Evolutionary conservation across 352 stramenopile species (phyloP), one percentile per base, ranked within the genome.

Genomic region (Pythium monospermum): DNA sequence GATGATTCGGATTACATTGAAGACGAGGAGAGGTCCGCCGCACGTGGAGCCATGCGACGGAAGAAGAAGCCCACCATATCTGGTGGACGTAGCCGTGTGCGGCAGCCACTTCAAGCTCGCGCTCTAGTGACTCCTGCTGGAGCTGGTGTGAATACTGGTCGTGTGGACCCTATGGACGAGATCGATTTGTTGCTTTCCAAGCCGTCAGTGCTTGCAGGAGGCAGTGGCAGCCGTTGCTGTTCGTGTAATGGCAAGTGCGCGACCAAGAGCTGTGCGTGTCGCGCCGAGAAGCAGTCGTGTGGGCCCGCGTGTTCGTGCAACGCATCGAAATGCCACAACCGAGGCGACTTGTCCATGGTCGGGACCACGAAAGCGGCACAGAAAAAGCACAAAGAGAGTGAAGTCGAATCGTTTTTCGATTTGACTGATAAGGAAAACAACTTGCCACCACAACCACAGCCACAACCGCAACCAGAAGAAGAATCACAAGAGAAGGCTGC

Each of bases 221-320:
- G n/a, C 1, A 44, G 46, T 25, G 58, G 58, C 21, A 69, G 36
- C 19, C 50, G 68, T 13, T 88, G 76, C 30, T 91, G 79, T 33
- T 70, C 62, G 7, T 91, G 82, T 48, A 71, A 74, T 19, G 73
- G 76, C n/a, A 92, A 88, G 51, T 91, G 79, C 33, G 77, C 71
- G 16, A 90, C 75, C 13, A 87, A 84, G 36, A 70, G 57, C 12
- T 92, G 82, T 43, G 73, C 63, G 3, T 91, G 79, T 49, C 76
- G 79, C 33, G 70, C 73, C 0, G 61, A 71, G 25, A 71, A 63
- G 35, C 59, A 62, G 25, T 37, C 47, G 4, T 90, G 79, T 43
- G 63, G 71, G 13, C 45, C 38, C 18, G 56, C 71, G 22, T 92
- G 79, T 48, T 75, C 51, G 23, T 91, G 79, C 64, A 76, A 77